A percentile compares a stretch with the other conserved stretches of the same genome.
phyloP scores from a whole-genome alignment of 371 early-diverging fungal genomes.

The Parasitella parasitica region DNA sequence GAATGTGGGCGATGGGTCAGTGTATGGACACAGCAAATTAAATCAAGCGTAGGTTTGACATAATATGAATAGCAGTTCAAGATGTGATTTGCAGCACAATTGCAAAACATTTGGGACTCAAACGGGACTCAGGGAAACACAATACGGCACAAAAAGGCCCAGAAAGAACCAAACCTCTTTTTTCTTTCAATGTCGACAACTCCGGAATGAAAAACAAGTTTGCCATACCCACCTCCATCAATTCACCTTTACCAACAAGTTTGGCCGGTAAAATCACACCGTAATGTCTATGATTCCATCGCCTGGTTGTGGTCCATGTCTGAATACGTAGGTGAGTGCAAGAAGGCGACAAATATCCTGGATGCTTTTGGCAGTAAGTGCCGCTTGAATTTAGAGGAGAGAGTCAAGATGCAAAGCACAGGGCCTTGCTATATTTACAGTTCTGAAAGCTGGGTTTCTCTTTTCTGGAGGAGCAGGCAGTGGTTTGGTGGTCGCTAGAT shows the following conservation, averaged over 20 bases:
- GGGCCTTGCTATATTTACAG: constrained; percentile 90
- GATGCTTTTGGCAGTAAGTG: constrained; percentile 66
- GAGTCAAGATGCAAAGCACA: too few relatives aligned
- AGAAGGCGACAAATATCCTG: constrained; percentile 75
- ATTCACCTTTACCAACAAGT: constrained; percentile 60
- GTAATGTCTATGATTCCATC: neutral
- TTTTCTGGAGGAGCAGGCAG: constrained; percentile 90
- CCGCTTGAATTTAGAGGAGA: constrained; percentile 58
- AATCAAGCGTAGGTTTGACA: too few relatives aligned
- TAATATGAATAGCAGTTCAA: neutral
- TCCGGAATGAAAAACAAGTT: constrained; percentile 10
- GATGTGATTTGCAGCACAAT: neutral
- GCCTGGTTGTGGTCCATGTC: too few relatives aligned
- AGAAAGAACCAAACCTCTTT: neutral
- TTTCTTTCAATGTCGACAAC: neutral
- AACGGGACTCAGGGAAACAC: neutral
- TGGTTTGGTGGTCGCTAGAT: constrained; percentile 85
- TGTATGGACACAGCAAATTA: too few relatives aligned
- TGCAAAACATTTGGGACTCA: neutral
- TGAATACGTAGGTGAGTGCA: constrained; percentile 74
- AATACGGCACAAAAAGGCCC: neutral
- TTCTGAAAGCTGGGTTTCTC: constrained; percentile 90
- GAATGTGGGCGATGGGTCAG: too few relatives aligned
- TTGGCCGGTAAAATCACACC: constrained; percentile 34
- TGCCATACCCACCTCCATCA: constrained; percentile 24